Percentiles rank a stretch among this genome's conserved stretches.
Evolutionary conservation across 306 rosid genomes (phyloP).

Genomic region (Lathyrus oleraceus): DNA sequence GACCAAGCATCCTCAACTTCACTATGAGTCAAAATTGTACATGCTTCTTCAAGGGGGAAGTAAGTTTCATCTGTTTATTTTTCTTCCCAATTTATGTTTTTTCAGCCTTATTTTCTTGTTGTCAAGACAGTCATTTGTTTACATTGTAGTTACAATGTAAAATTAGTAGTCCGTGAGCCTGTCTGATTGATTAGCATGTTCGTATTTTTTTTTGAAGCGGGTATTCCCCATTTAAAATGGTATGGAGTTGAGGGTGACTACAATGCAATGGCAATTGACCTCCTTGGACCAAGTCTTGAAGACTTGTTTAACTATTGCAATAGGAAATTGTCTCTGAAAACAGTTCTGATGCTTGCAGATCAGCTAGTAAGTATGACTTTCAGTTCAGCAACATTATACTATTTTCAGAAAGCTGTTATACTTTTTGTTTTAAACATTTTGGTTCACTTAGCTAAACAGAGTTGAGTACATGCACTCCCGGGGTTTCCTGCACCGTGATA

Average conservation of each 20-base stretch:
- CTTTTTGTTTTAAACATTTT: slow-evolving; percentile 35
- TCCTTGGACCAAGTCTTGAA: slow-evolving; percentile 97
- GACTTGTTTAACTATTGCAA: slow-evolving; percentile 92
- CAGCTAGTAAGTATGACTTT: slow-evolving; percentile 72
- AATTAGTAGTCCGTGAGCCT: slow-evolving; percentile 13
- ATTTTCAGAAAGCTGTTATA: slow-evolving; percentile 11
- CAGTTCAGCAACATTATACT: slow-evolving; percentile 22
- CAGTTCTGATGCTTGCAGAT: slow-evolving; percentile 98
- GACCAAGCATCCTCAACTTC: slow-evolving; percentile 98
- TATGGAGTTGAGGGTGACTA: slow-evolving; percentile 97
- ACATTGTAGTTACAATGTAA: slow-evolving; percentile 1
- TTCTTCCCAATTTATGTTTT: slow-evolving; percentile 20
- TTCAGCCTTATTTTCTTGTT: slow-evolving; percentile 1
- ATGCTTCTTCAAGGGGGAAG: slow-evolving; percentile 99
- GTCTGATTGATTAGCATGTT: slow-evolving; percentile 29
- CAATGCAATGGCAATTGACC: slow-evolving; percentile 95
- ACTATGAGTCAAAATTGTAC: slow-evolving; percentile 93
- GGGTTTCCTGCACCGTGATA: slow-evolving; percentile 98
- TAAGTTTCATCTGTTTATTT: slow-evolving; percentile 43
- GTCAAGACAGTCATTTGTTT: slow-evolving; percentile 14
- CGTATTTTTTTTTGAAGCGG: slow-evolving; percentile 57
- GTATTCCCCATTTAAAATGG: slow-evolving; percentile 95
- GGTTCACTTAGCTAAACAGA: slow-evolving; percentile 69
- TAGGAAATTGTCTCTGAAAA: slow-evolving; percentile 80
- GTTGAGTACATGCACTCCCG: slow-evolving; percentile 98